These are phyloP conservation scores for Westerdykella ornata DNA, from an alignment of 2,329 filamentous ascomycete genomes.

Conservation along the genomic window DNA sequence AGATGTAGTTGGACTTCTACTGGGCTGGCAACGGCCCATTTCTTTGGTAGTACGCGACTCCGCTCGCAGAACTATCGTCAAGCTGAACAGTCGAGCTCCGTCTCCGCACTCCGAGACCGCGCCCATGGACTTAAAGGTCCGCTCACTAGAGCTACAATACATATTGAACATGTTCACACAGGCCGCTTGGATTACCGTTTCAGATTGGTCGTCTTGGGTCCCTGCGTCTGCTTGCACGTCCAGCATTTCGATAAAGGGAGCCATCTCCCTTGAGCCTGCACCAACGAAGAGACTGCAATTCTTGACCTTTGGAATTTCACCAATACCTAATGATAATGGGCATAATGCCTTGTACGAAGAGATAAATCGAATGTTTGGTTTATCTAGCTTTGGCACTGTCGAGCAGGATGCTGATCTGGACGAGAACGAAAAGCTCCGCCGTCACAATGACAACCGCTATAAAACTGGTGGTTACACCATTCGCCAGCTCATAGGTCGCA, in stretches of 20 bases:
- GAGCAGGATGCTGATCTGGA: conserved; percentile 42
- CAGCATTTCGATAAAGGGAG: conserved; percentile 58
- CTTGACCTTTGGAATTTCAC: conserved; percentile 67
- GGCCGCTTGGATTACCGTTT: conserved; percentile 54
- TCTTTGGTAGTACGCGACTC: conserved; percentile 55
- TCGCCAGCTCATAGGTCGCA: conserved; percentile 51
- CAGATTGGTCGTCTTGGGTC: conserved; percentile 58
- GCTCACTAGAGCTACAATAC: conserved; percentile 15
- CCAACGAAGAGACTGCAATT: conserved; percentile 72
- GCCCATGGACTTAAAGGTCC: conserved; percentile 2
- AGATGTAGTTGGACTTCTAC: conserved; percentile 56
- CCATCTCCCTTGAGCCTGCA: conserved; percentile 63
- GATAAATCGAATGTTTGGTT: conserved; percentile 68
- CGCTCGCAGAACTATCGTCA: conserved; percentile 36
- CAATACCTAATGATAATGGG: conserved; percentile 51
- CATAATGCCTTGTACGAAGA: conserved; percentile 66
- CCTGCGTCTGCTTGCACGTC: conserved; percentile 60
- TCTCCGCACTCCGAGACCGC: too few relatives aligned
- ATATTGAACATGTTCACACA: conserved; percentile 53
- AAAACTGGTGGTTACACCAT: conserved; percentile 46
- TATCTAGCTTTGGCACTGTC: conserved; percentile 66
- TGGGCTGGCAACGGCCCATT: conserved; percentile 58
- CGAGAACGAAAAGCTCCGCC: conserved; percentile 34
- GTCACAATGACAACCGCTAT: conserved; percentile 36
- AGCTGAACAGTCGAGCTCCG: conserved; percentile 6